Evolutionary conservation across 75 land plant species (phyloP).

Genomic region (Adiantum capillusveneris): DNA sequence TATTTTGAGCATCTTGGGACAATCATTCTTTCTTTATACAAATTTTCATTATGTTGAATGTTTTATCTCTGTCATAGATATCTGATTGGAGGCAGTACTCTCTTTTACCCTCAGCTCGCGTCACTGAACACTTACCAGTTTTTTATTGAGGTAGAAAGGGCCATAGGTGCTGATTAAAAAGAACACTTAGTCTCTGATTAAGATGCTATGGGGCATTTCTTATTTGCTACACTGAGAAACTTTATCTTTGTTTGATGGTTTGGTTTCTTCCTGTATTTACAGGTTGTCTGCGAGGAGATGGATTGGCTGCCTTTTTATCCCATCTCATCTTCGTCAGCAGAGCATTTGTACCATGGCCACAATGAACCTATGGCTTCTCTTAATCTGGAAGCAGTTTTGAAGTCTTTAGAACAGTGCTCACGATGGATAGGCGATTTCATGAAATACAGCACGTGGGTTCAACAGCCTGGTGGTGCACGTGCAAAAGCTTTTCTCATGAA

Average conservation of each 20-base stretch:
- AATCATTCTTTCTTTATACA: too few relatives aligned
- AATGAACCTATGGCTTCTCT: slow-evolving; percentile 29
- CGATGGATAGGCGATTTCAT: slow-evolving; percentile 77
- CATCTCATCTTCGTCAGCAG: slow-evolving; percentile 11
- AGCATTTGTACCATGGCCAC: slow-evolving; percentile 31
- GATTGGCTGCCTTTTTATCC: slow-evolving; percentile 94
- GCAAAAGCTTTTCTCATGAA: slow-evolving; percentile 61
- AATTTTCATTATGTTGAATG: too few relatives aligned
- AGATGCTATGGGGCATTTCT: too few relatives aligned
- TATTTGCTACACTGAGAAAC: too few relatives aligned
- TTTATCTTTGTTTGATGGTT: too few relatives aligned
- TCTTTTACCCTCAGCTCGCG: slow-evolving; percentile 89
- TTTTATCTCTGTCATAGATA: slow-evolving; percentile 51
- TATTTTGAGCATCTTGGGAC: too few relatives aligned
- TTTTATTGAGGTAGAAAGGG: slow-evolving; percentile 92
- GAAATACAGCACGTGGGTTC: slow-evolving; percentile 85
- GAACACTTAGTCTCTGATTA: too few relatives aligned
- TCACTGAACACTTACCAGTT: slow-evolving; percentile 88
- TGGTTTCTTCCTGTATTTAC: not conserved
- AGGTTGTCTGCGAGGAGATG: slow-evolving; percentile 97
- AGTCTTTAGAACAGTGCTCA: slow-evolving; percentile 66
- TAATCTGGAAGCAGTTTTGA: slow-evolving; percentile 35
- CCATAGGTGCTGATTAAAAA: too few relatives aligned
- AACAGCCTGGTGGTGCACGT: slow-evolving; percentile 62
- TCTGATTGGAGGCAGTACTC: slow-evolving; percentile 80